Conservation (phyloP, 257 asterid genomes). For the Nicotiana sylvestris region DNA sequence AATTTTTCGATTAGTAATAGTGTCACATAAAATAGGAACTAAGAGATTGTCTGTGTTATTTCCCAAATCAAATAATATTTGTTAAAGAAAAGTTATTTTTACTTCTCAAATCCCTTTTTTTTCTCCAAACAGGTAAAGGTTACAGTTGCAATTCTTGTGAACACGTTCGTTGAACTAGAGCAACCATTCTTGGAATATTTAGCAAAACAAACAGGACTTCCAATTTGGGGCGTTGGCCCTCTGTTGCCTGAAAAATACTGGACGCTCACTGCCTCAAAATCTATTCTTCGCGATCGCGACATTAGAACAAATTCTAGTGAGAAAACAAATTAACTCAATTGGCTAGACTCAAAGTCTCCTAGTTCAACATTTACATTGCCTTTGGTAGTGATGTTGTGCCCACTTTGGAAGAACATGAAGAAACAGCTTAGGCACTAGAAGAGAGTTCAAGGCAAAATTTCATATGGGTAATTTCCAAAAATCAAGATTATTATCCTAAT, state of each 20-base stretch:
- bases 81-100: too few relatives aligned
- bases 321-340: constrained; percentile 41
- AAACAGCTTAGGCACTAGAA: constrained; percentile 44
- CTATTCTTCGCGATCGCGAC: constrained; percentile 34
- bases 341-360: constrained; percentile 53
- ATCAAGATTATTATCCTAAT: constrained; percentile 46
- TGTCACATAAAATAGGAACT: too few relatives aligned
- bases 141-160: constrained; percentile 45
- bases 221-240: constrained; percentile 60
- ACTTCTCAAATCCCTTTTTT: too few relatives aligned
- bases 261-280: constrained; percentile 32
- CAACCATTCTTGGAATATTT: constrained; percentile 44
- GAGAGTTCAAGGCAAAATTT: constrained; percentile 37
- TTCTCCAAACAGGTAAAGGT: constrained; percentile 14
- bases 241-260: constrained; percentile 53
- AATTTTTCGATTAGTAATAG: too few relatives aligned
- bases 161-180: constrained; percentile 58
- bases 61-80: too few relatives aligned
- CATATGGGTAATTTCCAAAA: constrained; percentile 65
- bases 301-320: constrained; percentile 35
- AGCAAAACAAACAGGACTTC: constrained; percentile 27
- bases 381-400: constrained; percentile 79
- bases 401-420: constrained; percentile 44
- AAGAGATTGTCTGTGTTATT: too few relatives aligned
- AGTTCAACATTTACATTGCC: constrained; percentile 57